Base-by-base conservation (phyloP, 192 early-diverging fungal genomes). In the Coemansia sp. region DNA sequence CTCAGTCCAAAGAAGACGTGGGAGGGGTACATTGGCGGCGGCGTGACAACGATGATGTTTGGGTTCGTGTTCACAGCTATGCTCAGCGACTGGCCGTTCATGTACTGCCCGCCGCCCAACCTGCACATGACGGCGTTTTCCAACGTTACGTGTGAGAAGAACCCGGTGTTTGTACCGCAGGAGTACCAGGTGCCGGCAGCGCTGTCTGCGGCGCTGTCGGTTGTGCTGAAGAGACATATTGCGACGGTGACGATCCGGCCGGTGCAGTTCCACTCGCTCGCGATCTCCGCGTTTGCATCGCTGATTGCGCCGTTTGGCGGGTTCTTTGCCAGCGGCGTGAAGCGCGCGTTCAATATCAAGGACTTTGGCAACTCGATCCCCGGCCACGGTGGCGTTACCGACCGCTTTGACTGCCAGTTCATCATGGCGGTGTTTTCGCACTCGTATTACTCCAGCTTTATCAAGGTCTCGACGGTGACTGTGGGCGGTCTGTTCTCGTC, bases 351-450 rank as follows among this genome's bases (percentile, higher is more conserved):
- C 84, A 94, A 96, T 55, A 91, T 97, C 76, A 97, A 98, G 76
- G 97, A 99, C 74, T 99, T 96, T 83, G 92, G 94, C 11, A 89
- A 96, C 72, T 94, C 90, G 41, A 99, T 99, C 65, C 97, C 97
- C 7, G 97, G 97, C 20, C 97, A 99, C 65, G 97, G 97, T 67
- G 97, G 97, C 37, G 86, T 97, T 37, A 97, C 97, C 0, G 97
- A 99, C 82, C 89, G 97, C 32, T 95, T 99, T 86, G 95, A 99
- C 74, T 99, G 97, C 74, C 97, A 99, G 85, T 95, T 99, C 72
- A 78, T 99, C 61, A 98, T 97, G 95, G 94, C 91, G 2, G 79
- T 93, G 40, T 97, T 98, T 73, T 90, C 94, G 43, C 91, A 90
- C 74, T 89, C 96, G 71, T 97, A 98, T 75, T 94, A 91, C 69